Percentiles rank a stretch among this genome's conserved stretches.
These are phyloP conservation scores for Parasitella parasitica DNA, from an alignment of 371 early-diverging fungal genomes.

Conservation along the genomic window DNA sequence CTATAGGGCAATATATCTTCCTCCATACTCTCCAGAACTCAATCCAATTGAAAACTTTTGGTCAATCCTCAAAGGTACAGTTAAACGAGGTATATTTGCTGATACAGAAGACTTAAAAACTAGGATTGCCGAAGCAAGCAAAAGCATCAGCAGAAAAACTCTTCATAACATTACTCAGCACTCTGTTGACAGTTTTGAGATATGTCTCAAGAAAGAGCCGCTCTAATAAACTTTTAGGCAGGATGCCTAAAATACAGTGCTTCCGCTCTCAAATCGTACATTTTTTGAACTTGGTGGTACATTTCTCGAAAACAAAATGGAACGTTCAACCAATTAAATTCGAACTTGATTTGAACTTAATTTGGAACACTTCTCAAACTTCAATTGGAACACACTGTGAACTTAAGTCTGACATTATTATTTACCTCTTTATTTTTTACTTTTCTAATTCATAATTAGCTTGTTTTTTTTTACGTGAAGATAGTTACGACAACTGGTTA, in stretches of 20 bases:
- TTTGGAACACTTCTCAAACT: slow-evolving; percentile 5
- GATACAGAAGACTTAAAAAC: slow-evolving; percentile 13
- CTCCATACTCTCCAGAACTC: slow-evolving; percentile 10
- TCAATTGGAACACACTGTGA: background rate
- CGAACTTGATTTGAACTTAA: slow-evolving; percentile 5
- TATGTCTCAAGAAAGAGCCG: slow-evolving; percentile 16
- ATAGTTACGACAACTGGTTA: too few species aligned
- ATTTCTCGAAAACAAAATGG: slow-evolving; percentile 11
- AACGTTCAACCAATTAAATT: slow-evolving; percentile 13
- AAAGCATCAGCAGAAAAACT: slow-evolving; percentile 16
- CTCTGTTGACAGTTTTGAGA: slow-evolving; percentile 18
- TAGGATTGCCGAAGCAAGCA: slow-evolving; percentile 11
- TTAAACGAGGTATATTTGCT: slow-evolving; percentile 16
- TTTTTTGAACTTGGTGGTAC: slow-evolving; percentile 11
- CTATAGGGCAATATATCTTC: slow-evolving; percentile 9
- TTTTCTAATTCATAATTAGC: too few species aligned
- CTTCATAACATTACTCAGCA: slow-evolving; percentile 13
- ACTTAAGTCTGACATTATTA: too few species aligned
- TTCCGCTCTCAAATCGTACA: slow-evolving; percentile 3
- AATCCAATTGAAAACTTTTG: slow-evolving; percentile 14
- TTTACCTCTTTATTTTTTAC: too few species aligned
- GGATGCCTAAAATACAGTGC: too few species aligned
- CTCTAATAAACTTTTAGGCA: too few species aligned
- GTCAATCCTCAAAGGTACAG: slow-evolving; percentile 28
- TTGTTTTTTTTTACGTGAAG: too few species aligned